Conservation (phyloP, 108 stramenopile species). For the Fragilaria crotonensis region DNA sequence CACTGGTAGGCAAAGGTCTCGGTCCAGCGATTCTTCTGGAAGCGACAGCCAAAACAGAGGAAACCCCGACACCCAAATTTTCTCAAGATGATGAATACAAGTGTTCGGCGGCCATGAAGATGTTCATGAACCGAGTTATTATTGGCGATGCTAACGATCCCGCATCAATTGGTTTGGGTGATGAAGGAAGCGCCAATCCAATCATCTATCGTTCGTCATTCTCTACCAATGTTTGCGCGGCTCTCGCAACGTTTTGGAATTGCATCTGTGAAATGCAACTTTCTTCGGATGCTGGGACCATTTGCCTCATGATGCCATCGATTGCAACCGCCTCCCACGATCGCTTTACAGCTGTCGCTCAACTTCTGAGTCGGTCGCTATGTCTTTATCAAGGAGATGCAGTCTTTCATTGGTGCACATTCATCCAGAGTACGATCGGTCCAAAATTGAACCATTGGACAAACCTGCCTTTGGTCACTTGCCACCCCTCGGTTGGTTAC, state of each 20-base stretch:
- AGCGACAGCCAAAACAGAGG: constrained; percentile 24
- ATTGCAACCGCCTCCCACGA: constrained; percentile 27
- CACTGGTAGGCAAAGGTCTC: constrained; percentile 60
- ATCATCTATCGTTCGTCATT: constrained; percentile 46
- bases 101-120: constrained; percentile 43
- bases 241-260: constrained; percentile 70
- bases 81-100: constrained; percentile 23
- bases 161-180: constrained; percentile 34
- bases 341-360: constrained; percentile 58
- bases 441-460: constrained; percentile 30
- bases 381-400: constrained; percentile 52
- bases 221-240: constrained; percentile 33
- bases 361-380: constrained; percentile 51
- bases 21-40: constrained; percentile 74
- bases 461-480: constrained; percentile 56
- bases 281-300: constrained; percentile 17
- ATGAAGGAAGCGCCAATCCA: constrained; percentile 34
- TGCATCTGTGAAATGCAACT: constrained; percentile 60
- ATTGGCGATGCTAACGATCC: constrained; percentile 32
- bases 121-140: constrained; percentile 53
- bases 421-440: constrained; percentile 57
- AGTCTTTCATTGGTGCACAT: constrained; percentile 51
- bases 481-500: constrained; percentile 54
- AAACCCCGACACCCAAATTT: constrained; percentile 18
- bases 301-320: constrained; percentile 47